Conservation (phyloP, 2,329 filamentous ascomycete species). For the Aspergillus novoparasiticus region DNA sequence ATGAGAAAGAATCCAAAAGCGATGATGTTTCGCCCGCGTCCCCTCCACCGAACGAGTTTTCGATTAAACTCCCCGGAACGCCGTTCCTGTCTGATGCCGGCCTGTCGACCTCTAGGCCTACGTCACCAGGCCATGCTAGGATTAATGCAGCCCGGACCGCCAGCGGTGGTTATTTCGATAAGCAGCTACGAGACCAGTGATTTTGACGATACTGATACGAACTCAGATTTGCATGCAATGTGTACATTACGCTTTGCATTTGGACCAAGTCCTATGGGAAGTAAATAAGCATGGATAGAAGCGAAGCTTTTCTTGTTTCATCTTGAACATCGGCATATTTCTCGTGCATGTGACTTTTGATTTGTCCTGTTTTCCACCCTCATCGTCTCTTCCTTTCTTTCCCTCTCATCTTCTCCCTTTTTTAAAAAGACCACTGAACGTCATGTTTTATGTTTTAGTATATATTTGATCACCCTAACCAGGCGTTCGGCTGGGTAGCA, state of each 20-base stretch:
- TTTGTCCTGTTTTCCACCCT: no score
- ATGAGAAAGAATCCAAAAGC: conserved; percentile 73
- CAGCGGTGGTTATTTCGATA: conserved; percentile 42
- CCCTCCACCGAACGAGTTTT: conserved; percentile 47
- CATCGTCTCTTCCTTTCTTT: background rate
- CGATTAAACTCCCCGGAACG: conserved; percentile 49
- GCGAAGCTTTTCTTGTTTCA: conserved; percentile 10
- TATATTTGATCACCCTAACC: background rate
- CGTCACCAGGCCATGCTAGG: conserved; percentile 52
- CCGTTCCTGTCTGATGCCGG: conserved; percentile 52
- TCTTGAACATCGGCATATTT: conserved; percentile 3
- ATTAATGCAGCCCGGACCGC: conserved; percentile 42
- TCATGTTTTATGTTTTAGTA: background rate
- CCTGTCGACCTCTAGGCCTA: conserved; percentile 56
- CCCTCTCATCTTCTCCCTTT: background rate
- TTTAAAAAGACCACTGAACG: background rate
- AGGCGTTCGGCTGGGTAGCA: background rate
- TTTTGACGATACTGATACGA: conserved; percentile 24
- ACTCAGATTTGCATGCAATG: conserved; percentile 12
- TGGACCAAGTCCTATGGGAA: conserved; percentile 13
- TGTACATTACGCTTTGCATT: conserved; percentile 16
- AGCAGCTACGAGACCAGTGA: conserved; percentile 29
- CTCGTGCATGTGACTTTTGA: conserved; percentile 2
- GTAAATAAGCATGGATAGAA: conserved; percentile 25
- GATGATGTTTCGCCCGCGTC: conserved; percentile 28